Conservation (phyloP, 2,329 filamentous ascomycete genomes). For the Fusarium pseudograminearum region DNA sequence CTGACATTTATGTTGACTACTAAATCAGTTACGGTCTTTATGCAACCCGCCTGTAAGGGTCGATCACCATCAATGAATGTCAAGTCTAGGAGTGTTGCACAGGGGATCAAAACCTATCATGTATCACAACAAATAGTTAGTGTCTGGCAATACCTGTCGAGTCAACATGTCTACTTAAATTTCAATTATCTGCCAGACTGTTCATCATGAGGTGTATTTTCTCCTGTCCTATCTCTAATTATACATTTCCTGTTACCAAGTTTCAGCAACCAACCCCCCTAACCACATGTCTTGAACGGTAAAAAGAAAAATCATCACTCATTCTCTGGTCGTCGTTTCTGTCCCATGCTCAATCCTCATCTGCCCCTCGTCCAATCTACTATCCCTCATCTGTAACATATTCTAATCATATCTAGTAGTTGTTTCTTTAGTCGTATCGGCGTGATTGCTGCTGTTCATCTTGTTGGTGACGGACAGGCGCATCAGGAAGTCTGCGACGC, state of each 20-base stretch:
- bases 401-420: background rate
- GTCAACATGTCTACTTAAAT: background rate
- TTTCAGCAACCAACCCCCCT: conserved; percentile 17
- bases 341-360: background rate
- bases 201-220: conserved; percentile 12
- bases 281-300: conserved; percentile 5
- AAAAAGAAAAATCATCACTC: conserved; percentile 1
- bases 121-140: background rate
- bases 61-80: too few relatives aligned
- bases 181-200: conserved; percentile 3
- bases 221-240: background rate
- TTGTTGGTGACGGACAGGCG: background rate
- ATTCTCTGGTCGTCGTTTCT: conserved; percentile 5
- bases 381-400: background rate
- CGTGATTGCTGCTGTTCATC: background rate
- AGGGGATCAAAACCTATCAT: background rate
- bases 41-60: too few relatives aligned
- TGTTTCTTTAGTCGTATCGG: background rate
- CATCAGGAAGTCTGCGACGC: conserved; percentile 26
- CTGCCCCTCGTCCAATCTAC: background rate
- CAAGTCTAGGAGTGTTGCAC: background rate
- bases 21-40: too few relatives aligned
- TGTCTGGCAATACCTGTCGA: background rate
- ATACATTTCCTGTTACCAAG: conserved; percentile 18
- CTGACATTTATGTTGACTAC: too few relatives aligned